Evolutionary conservation across 2,329 filamentous ascomycete species (phyloP).

Genomic region (Trichoderma sp.): DNA sequence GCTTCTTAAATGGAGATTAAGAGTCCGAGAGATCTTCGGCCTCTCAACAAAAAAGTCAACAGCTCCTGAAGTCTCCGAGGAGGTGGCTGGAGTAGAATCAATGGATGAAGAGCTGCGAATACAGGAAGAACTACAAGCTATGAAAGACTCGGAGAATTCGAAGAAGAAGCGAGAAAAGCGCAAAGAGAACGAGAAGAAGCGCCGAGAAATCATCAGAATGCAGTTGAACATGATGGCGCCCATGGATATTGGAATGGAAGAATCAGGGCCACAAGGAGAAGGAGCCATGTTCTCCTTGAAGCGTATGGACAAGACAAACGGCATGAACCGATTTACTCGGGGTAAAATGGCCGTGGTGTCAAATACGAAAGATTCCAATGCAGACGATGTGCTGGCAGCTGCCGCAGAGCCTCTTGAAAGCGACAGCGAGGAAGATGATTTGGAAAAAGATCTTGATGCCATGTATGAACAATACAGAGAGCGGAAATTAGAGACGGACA

Average conservation of each 20-base stretch:
- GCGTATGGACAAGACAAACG: conserved; percentile 74
- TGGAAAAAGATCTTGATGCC: conserved; percentile 83
- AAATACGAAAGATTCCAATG: conserved; percentile 59
- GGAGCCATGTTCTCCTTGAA: conserved; percentile 88
- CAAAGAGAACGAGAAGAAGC: conserved; percentile 90
- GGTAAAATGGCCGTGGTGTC: conserved; percentile 77
- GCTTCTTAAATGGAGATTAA: conserved; percentile 85
- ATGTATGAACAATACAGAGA: conserved; percentile 89
- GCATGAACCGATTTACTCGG: conserved; percentile 62
- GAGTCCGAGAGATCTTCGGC: conserved; percentile 87
- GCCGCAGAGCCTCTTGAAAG: conserved; percentile 62
- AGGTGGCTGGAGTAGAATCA: conserved; percentile 79
- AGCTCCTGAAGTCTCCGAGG: conserved; percentile 54
- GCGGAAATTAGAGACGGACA: conserved; percentile 75
- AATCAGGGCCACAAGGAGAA: conserved; percentile 75
- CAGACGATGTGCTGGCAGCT: conserved; percentile 61
- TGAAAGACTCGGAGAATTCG: conserved; percentile 77
- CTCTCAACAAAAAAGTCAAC: conserved; percentile 73
- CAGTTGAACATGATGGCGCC: conserved; percentile 97
- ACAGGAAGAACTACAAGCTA: conserved; percentile 80
- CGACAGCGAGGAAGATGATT: conserved; percentile 78
- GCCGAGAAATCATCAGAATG: conserved; percentile 93
- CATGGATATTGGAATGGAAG: conserved; percentile 93
- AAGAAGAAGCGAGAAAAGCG: conserved; percentile 83
- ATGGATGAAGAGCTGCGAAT: conserved; percentile 96